These are phyloP conservation scores for Furculomyces boomerangus DNA, from an alignment of 371 early-diverging fungal species.

Conservation along the genomic window DNA sequence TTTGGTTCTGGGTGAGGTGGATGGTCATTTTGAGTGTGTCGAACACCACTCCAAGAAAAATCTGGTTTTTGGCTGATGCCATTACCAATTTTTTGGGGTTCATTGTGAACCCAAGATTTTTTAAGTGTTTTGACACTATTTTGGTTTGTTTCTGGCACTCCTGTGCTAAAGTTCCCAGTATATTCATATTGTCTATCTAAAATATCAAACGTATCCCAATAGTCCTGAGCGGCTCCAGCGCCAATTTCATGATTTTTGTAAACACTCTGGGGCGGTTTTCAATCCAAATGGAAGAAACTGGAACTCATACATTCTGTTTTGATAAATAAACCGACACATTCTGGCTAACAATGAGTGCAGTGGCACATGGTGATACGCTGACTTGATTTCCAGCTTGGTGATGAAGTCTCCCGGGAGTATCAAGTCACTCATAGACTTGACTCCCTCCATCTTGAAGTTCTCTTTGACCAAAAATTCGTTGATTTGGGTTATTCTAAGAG, in stretches of 20 bases:
- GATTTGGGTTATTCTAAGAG: not conserved
- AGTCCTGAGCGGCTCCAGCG: slow-evolving; percentile 15
- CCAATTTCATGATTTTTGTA: slow-evolving; percentile 22
- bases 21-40: slow-evolving; percentile 7
- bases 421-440: slow-evolving; percentile 17
- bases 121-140: not conserved
- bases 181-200: slow-evolving; percentile 20
- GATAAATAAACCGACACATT: slow-evolving; percentile 17
- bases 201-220: slow-evolving; percentile 19
- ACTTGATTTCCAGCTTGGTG: slow-evolving; percentile 19
- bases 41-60: slow-evolving; percentile 21
- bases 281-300: slow-evolving; percentile 25
- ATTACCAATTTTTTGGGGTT: slow-evolving; percentile 13
- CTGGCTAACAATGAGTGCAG: slow-evolving; percentile 4
- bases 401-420: slow-evolving; percentile 15
- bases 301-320: slow-evolving; percentile 25
- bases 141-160: slow-evolving; percentile 6
- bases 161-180: slow-evolving; percentile 8
- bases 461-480: not conserved
- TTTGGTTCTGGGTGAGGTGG: not conserved
- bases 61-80: slow-evolving; percentile 17
- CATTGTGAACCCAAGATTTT: slow-evolving; percentile 7
- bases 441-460: slow-evolving; percentile 12
- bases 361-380: slow-evolving; percentile 21
- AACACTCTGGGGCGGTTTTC: slow-evolving; percentile 25